Evolutionary conservation across 78 protist genomes (phyloP), one percentile per base, ranked within the genome.

Genomic region (Emiliania huxleyi): DNA sequence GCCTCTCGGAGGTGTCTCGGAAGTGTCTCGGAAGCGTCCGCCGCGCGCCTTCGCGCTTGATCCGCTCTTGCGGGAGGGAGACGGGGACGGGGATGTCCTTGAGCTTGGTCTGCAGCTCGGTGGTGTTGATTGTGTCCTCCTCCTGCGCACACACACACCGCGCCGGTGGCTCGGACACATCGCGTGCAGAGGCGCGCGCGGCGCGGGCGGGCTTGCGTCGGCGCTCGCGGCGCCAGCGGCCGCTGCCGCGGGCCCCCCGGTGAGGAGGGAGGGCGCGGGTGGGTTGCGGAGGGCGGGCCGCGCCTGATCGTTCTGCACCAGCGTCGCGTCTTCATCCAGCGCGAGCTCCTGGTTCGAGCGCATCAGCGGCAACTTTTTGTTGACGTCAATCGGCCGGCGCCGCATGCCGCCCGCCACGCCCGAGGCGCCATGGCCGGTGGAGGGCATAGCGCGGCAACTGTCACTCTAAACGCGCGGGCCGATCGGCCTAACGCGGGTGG

Each of bases 91-190:
- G 85, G 46, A 77, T 77, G 6, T 77, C 85, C 40, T 77, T 77
- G 3, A 77, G 29, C 48, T 19, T 2, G 29, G 85, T 77, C 26
- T 77, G 85, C 48, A 23, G 19, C 8, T 37, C 85, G 18, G n/a
- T 26, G 46, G 85, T 77, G 46, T 77, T 77, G 85, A 77, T 77
- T 2, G 85, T 77, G 46, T 77, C 85, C 85, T 77, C 85, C 6
- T 77, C 85, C 85, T 77, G 42, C 42, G n/a, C 33, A 52, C n/a
- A 62, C 11, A 62, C 37, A 62, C 11, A 15, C 37, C n/a, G n/a
- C n/a, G n/a, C n/a, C n/a, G n/a, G n/a, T n/a, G n/a, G n/a, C n/a
- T n/a, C n/a, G n/a, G n/a, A n/a, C n/a, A n/a, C n/a, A n/a, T n/a
- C n/a, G n/a, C n/a, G n/a, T n/a, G n/a, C n/a, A n/a, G 4, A 48